Percentiles rank a stretch among this genome's conserved stretches.
These are phyloP conservation scores for Aspergillus sp. DNA, from an alignment of 2,329 filamentous ascomycete genomes.

Conservation along the genomic window DNA sequence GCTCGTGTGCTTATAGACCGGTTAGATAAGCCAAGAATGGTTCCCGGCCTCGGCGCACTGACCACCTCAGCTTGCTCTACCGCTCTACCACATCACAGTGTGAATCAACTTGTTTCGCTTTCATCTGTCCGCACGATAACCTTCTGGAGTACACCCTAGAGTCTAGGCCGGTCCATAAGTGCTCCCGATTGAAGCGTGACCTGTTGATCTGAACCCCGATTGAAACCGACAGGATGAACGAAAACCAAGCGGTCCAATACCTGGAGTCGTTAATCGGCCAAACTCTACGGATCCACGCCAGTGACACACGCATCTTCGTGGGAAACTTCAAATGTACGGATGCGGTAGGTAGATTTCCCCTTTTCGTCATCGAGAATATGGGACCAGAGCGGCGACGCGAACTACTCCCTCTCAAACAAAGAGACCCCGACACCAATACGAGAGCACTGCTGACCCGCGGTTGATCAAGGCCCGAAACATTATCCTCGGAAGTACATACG, in stretches of 20 bases:
- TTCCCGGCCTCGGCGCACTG: too few relatives aligned
- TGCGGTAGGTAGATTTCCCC: slow-evolving; percentile 57
- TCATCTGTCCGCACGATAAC: neutral
- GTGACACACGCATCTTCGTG: slow-evolving; percentile 82
- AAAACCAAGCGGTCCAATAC: slow-evolving; percentile 35
- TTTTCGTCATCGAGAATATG: neutral
- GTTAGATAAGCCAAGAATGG: too few relatives aligned
- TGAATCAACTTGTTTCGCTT: neutral
- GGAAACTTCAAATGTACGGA: slow-evolving; percentile 95
- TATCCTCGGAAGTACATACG: slow-evolving; percentile 79
- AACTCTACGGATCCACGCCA: slow-evolving; percentile 73
- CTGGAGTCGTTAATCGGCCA: slow-evolving; percentile 67
- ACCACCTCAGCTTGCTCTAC: too few relatives aligned
- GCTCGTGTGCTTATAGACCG: too few relatives aligned
- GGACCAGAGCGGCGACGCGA: neutral
- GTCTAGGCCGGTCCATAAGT: neutral
- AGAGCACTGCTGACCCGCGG: slow-evolving; percentile 12
- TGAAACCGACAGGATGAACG: slow-evolving; percentile 31
- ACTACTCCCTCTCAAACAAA: neutral
- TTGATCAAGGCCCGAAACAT: slow-evolving; percentile 73
- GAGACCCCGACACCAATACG: slow-evolving; percentile 4
- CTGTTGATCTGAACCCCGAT: neutral
- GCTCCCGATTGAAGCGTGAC: neutral
- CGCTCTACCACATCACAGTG: neutral
- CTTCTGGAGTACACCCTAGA: neutral